A percentile compares a stretch with the other conserved stretches of the same genome.
Evolutionary conservation across 192 early-diverging fungal genomes (phyloP).

Genomic region (Pilobolus umbonatus): DNA sequence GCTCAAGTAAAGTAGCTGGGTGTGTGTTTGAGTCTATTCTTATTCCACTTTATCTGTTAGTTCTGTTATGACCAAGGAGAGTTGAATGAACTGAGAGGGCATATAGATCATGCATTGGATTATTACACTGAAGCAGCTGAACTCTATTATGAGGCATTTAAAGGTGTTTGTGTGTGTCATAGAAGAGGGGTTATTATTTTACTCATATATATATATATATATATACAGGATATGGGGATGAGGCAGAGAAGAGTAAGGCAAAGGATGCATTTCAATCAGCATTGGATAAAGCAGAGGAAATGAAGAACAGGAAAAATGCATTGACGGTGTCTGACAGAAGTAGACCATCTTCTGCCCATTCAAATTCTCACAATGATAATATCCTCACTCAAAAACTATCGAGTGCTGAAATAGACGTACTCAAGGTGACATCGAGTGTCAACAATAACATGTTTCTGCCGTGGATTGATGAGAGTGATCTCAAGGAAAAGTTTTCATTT

Average conservation of each 20-base stretch:
- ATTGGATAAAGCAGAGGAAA: conserved; percentile 41
- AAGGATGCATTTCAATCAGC: conserved; percentile 27
- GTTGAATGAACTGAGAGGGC: conserved; percentile 35
- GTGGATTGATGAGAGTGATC: conserved; percentile 62
- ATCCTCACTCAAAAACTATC: conserved; percentile 32
- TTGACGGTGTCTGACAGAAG: too few species aligned
- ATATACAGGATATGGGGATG: too few species aligned
- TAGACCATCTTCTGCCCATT: too few species aligned
- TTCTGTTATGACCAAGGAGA: conserved; percentile 23
- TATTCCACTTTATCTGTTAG: conserved; percentile 2
- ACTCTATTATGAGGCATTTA: conserved; percentile 40
- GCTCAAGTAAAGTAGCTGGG: conserved; percentile 17
- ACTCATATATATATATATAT: too few species aligned
- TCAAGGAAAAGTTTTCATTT: conserved; percentile 54
- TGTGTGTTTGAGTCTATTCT: background rate
- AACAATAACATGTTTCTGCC: conserved; percentile 71
- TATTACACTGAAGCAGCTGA: conserved; percentile 47
- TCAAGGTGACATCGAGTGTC: conserved; percentile 63
- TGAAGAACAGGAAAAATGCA: too few species aligned
- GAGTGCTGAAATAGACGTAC: conserved; percentile 51
- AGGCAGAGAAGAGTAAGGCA: too few species aligned
- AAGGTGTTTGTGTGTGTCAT: too few species aligned
- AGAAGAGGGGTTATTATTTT: too few species aligned
- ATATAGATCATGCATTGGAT: conserved; percentile 42
- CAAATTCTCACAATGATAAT: conserved; percentile 4